Evolutionary conservation across 495 filamentous ascomycete genomes (phyloP).

Genomic region (Penicillium flavigenum): DNA sequence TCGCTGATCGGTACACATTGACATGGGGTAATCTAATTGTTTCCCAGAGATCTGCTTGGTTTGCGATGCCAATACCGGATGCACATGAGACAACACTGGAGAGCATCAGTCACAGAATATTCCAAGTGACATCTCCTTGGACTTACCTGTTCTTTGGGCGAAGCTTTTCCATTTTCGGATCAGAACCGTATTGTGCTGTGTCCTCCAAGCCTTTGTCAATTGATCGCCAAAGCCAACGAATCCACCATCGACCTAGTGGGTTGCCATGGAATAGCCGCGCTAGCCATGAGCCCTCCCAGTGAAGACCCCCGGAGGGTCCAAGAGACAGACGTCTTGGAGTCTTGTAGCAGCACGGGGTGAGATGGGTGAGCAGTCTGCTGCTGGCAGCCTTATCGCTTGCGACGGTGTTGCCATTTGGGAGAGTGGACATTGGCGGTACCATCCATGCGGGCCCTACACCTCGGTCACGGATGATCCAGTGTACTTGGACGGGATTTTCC

Average conservation of each 20-base stretch:
- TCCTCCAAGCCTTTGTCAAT: conserved; percentile 20
- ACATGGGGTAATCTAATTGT: conserved; percentile 29
- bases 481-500: conserved; percentile 51
- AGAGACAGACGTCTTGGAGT: conserved; percentile 29
- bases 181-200: conserved; percentile 21
- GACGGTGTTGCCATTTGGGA: conserved; percentile 54
- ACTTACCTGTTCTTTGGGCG: conserved; percentile 28
- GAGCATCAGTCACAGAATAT: background rate
- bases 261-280: conserved; percentile 40
- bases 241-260: conserved; percentile 24
- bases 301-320: conserved; percentile 24
- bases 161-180: conserved; percentile 29
- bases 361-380: conserved; percentile 52
- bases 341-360: conserved; percentile 53
- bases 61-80: conserved; percentile 31
- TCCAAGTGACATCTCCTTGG: background rate
- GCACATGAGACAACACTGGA: conserved; percentile 29
- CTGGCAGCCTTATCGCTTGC: conserved; percentile 57
- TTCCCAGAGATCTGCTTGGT: conserved; percentile 37
- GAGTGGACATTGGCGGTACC: conserved; percentile 24
- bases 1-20: conserved; percentile 27
- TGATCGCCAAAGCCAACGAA: conserved; percentile 28
- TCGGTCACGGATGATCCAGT: conserved; percentile 71
- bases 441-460: conserved; percentile 41
- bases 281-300: conserved; percentile 56